Evolutionary conservation across 2,329 filamentous ascomycete species (phyloP), one percentile per base, ranked within the genome.

Genomic region (Colletotrichum spinosum): DNA sequence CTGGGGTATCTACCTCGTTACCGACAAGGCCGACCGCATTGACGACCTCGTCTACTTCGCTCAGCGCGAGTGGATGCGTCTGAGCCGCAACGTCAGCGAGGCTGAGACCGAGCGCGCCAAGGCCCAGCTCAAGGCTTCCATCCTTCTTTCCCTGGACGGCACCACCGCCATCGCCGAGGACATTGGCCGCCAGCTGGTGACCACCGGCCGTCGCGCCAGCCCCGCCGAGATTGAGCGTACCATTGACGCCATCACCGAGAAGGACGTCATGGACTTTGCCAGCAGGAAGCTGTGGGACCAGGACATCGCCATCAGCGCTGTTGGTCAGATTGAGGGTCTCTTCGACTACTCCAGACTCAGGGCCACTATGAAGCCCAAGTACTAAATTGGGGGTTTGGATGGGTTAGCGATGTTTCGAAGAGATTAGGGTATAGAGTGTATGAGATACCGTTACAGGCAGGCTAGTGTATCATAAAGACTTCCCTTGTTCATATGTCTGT

Each of bases 1-100:
- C 73, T 99, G 96, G 96, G 96, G 96, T 84, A 98, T 98, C 86
- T 99, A 99, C 88, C 88, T 99, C 69, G 93, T 97, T 74, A 93
- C 92, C 75, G 94, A 97, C 83, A 92, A 96, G 83, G 83, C 92
- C 73, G 94, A 91, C 74, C 87, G 87, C 72, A 86, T 99, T 74
- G 96, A 99, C 76, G 96, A 99, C 80, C 91, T 99, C 57, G 92
- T 97, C 73, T 96, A 99, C 89, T 99, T 99, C 84, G 90, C 96
- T 69, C 93, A 98, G 79, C 93, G 95, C 73, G 96, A 99, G 87
- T 99, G 96, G 96, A 93, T 95, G 74, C 93, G 96, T 73, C 90
- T 99, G 69, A 96, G 92, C 75, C 90, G 90, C 85, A 92, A 90
- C 81, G 96, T 99, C 74, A 90, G 87, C 76, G 88, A 93, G 77